phyloP scores from a whole-genome alignment of 176 grass and related monocot genomes.

The Chrysopogon serrulatus region DNA sequence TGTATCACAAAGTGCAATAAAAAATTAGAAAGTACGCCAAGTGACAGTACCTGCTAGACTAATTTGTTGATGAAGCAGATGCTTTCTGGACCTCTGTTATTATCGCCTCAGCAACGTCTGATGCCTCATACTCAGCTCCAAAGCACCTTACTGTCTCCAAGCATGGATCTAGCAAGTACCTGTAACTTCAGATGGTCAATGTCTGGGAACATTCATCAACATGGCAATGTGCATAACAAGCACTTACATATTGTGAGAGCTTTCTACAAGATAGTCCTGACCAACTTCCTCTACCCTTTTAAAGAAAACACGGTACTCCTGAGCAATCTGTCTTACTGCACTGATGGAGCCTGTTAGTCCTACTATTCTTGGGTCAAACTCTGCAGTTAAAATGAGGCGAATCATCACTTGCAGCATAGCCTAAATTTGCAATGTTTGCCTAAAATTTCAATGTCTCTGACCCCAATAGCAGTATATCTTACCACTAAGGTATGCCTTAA shows the following conservation, averaged over 20 bases:
- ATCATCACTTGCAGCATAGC: conserved; percentile 13
- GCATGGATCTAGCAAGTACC: conserved; percentile 91
- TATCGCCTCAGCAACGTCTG: conserved; percentile 72
- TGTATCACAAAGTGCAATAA: conserved; percentile 18
- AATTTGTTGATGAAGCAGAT: conserved; percentile 39
- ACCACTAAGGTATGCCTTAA: conserved; percentile 93
- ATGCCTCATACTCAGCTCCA: conserved; percentile 71
- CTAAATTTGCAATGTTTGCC: background rate
- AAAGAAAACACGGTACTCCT: conserved; percentile 95
- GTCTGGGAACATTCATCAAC: conserved; percentile 7
- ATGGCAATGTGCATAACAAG: background rate
- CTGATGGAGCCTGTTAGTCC: conserved; percentile 65
- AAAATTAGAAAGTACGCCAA: conserved; percentile 20
- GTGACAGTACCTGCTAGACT: conserved; percentile 25
- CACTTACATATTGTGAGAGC: conserved; percentile 80
- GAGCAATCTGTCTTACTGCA: conserved; percentile 85
- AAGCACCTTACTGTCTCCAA: conserved; percentile 85
- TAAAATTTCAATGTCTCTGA: conserved; percentile 10
- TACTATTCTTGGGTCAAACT: conserved; percentile 87
- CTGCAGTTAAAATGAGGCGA: conserved; percentile 42
- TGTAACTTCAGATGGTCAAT: conserved; percentile 37
- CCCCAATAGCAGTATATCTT: conserved; percentile 20
- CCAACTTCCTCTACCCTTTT: conserved; percentile 78
- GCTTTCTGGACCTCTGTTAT: conserved; percentile 56
- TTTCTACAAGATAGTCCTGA: conserved; percentile 92